These are phyloP conservation scores for Ogataea salicorniae DNA, from an alignment of 805 yeast genomes.

Conservation along the genomic window DNA sequence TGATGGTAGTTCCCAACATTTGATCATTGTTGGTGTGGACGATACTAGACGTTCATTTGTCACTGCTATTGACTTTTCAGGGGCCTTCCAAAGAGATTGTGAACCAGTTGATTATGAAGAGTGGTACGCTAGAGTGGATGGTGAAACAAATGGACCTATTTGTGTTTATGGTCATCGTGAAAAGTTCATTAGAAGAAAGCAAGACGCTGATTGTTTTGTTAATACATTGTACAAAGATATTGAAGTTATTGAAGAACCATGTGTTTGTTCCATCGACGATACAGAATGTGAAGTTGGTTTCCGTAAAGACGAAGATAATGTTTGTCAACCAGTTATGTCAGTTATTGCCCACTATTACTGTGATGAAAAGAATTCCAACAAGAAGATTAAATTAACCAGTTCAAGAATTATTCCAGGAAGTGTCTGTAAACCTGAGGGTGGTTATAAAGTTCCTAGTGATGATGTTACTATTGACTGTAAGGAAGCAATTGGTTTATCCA, in stretches of 20 bases:
- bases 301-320: slow-evolving; percentile 28
- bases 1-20: slow-evolving; percentile 64
- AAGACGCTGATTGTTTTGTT: slow-evolving; percentile 59
- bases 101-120: slow-evolving; percentile 55
- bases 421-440: slow-evolving; percentile 20
- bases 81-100: slow-evolving; percentile 46
- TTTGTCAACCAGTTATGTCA: slow-evolving; percentile 39
- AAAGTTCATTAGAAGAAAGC: slow-evolving; percentile 58
- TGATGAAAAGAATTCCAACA: slow-evolving; percentile 9
- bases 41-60: slow-evolving; percentile 13
- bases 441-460: slow-evolving; percentile 14
- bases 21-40: slow-evolving; percentile 46
- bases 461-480: slow-evolving; percentile 35
- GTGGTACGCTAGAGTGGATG: slow-evolving; percentile 47
- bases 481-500: slow-evolving; percentile 20
- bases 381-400: slow-evolving; percentile 19
- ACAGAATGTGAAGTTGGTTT: slow-evolving; percentile 66
- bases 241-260: slow-evolving; percentile 44
- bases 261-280: slow-evolving; percentile 62
- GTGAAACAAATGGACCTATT: slow-evolving; percentile 28
- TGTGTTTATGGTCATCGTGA: slow-evolving; percentile 72
- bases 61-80: slow-evolving; percentile 48
- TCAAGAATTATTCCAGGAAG: slow-evolving; percentile 24
- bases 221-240: slow-evolving; percentile 43
- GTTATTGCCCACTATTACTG: slow-evolving; percentile 20